These are phyloP conservation scores for Pezicula radicicola DNA, from an alignment of 2,329 filamentous ascomycete genomes.

Conservation along the genomic window DNA sequence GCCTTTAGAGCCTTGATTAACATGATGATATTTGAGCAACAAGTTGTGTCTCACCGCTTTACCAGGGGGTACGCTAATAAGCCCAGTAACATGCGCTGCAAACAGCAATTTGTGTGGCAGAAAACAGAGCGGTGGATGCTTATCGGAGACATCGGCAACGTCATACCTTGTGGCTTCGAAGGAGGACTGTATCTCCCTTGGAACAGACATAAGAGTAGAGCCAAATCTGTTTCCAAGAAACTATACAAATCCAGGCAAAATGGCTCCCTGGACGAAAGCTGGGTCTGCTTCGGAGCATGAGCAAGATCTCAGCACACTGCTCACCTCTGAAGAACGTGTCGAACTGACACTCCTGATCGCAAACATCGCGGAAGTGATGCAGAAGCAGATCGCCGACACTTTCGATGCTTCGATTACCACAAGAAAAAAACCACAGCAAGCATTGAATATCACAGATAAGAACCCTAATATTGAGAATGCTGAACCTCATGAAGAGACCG, in stretches of 20 bases:
- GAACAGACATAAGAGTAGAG: background rate
- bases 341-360: slow-evolving; percentile 50
- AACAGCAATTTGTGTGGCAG: too few species aligned
- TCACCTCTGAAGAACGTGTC: slow-evolving; percentile 25
- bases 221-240: background rate
- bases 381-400: slow-evolving; percentile 46
- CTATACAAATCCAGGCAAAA: slow-evolving; percentile 7
- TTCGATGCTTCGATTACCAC: slow-evolving; percentile 40
- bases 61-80: too few species aligned
- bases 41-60: too few species aligned
- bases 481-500: slow-evolving; percentile 24
- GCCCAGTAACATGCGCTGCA: too few species aligned
- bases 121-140: too few species aligned
- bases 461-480: slow-evolving; percentile 32
- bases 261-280: slow-evolving; percentile 14
- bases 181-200: too few species aligned
- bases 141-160: too few species aligned
- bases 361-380: slow-evolving; percentile 53
- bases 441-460: slow-evolving; percentile 29
- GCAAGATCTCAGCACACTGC: slow-evolving; percentile 25
- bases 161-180: too few species aligned
- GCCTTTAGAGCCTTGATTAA: too few species aligned
- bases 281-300: slow-evolving; percentile 12
- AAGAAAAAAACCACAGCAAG: slow-evolving; percentile 23
- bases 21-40: too few species aligned